phyloP scores from a whole-genome alignment of 768 basidiomycete species.

The Hygrophorus russula region DNA sequence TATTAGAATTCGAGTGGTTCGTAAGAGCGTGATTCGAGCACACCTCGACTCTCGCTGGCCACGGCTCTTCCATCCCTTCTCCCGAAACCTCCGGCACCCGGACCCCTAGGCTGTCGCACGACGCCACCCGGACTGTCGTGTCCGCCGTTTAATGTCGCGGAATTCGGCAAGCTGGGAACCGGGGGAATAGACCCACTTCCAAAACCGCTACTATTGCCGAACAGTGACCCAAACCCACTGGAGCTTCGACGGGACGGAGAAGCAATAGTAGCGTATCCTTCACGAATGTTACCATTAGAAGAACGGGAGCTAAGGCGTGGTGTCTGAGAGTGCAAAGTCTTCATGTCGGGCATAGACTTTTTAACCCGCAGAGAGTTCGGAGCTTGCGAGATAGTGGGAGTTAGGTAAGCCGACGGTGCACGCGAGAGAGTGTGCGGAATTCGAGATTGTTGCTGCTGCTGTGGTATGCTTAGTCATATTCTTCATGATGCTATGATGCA shows the following conservation, averaged over 20 bases:
- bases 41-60: slow-evolving; percentile 42
- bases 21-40: slow-evolving; percentile 77
- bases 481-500: slow-evolving; percentile 10
- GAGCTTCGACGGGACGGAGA: slow-evolving; percentile 71
- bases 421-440: slow-evolving; percentile 65
- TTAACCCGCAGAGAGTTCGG: slow-evolving; percentile 70
- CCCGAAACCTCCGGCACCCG: slow-evolving; percentile 66
- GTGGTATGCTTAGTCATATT: slow-evolving; percentile 9
- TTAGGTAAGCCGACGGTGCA: slow-evolving; percentile 72
- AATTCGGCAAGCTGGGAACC: slow-evolving; percentile 64
- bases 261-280: slow-evolving; percentile 79
- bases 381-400: slow-evolving; percentile 35
- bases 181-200: slow-evolving; percentile 49
- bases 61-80: slow-evolving; percentile 50
- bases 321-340: slow-evolving; percentile 68
- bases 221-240: slow-evolving; percentile 61
- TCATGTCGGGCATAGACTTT: slow-evolving; percentile 99
- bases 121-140: slow-evolving; percentile 42
- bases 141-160: slow-evolving; percentile 29
- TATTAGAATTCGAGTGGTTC: slow-evolving; percentile 78
- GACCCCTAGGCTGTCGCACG: slow-evolving; percentile 78
- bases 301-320: slow-evolving; percentile 72
- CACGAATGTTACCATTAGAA: slow-evolving; percentile 82
- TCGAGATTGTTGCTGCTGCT: slow-evolving; percentile 34
- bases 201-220: slow-evolving; percentile 39